Percentiles rank a stretch among this genome's conserved stretches.
Evolutionary conservation across 176 grass and related monocot genomes (phyloP).

Genomic region (Triticum timopheevii): DNA sequence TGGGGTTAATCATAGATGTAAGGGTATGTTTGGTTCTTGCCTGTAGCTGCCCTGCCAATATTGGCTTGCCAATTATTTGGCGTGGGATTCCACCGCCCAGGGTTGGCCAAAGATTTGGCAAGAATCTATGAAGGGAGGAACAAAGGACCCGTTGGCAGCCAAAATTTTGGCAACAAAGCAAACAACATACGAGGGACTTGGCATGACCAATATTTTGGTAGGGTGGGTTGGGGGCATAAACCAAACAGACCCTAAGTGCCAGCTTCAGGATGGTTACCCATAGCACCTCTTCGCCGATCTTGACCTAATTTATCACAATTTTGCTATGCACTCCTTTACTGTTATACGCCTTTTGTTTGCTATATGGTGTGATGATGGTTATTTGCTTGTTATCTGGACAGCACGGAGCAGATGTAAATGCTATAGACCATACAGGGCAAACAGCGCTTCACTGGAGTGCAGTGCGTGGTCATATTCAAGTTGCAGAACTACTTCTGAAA

Average conservation of each 20-base stretch:
- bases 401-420: constrained; percentile 94
- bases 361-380: constrained; percentile 10
- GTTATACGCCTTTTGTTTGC: background rate
- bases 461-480: constrained; percentile 83
- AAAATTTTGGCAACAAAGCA: no score
- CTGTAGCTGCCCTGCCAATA: no score
- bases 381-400: constrained; percentile 39
- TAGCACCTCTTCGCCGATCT: background rate
- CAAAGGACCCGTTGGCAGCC: no score
- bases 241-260: background rate
- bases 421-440: constrained; percentile 80
- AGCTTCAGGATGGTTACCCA: background rate
- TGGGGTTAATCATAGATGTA: background rate
- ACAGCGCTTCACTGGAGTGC: constrained; percentile 95
- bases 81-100: no score
- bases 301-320: background rate
- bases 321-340: constrained; percentile 3
- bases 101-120: no score
- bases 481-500: constrained; percentile 85
- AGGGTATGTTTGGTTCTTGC: no score
- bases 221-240: no score
- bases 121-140: no score
- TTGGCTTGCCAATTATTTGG: no score
- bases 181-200: no score
- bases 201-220: no score